phyloP scores from a whole-genome alignment of 805 yeast genomes.

The Hanseniaspora jakobsenii region DNA sequence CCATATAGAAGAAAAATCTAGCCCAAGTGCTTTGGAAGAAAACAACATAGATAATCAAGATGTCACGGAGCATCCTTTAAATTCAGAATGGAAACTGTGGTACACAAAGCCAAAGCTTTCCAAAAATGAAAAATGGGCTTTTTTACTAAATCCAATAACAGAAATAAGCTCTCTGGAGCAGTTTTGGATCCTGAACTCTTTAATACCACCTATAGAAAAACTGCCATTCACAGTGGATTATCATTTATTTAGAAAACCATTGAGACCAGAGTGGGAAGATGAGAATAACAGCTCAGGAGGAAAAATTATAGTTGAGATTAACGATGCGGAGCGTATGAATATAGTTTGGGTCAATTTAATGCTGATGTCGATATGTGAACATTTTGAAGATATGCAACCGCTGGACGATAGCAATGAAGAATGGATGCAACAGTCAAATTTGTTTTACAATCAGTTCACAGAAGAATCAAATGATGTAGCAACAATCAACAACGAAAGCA shows the following conservation, averaged over 20 bases:
- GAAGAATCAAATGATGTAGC: neutral
- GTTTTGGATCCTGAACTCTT: slow-evolving; percentile 95
- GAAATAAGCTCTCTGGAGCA: slow-evolving; percentile 89
- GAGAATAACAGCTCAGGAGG: slow-evolving; percentile 79
- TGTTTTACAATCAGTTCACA: neutral
- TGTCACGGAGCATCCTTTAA: slow-evolving; percentile 55
- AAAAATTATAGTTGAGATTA: slow-evolving; percentile 77
- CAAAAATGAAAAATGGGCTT: slow-evolving; percentile 77
- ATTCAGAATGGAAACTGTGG: slow-evolving; percentile 92
- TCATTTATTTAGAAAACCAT: slow-evolving; percentile 85
- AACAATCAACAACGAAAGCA: too few species aligned
- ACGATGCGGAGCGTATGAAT: slow-evolving; percentile 36
- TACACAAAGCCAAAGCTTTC: slow-evolving; percentile 87
- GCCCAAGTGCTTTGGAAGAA: too few species aligned
- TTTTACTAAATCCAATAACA: slow-evolving; percentile 83
- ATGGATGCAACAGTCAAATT: neutral
- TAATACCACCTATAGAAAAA: slow-evolving; percentile 83
- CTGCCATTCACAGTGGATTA: slow-evolving; percentile 68
- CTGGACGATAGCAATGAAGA: slow-evolving; percentile 35
- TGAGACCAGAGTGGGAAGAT: slow-evolving; percentile 99
- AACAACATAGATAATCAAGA: slow-evolving; percentile 1
- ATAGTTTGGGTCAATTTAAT: slow-evolving; percentile 86
- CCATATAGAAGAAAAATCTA: too few species aligned
- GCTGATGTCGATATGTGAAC: slow-evolving; percentile 87
- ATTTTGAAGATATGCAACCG: slow-evolving; percentile 68